Evolutionary conservation across 176 grass and related monocot genomes (phyloP), one percentile per base, ranked within the genome.

Genomic region (Paspalum notatum): DNA sequence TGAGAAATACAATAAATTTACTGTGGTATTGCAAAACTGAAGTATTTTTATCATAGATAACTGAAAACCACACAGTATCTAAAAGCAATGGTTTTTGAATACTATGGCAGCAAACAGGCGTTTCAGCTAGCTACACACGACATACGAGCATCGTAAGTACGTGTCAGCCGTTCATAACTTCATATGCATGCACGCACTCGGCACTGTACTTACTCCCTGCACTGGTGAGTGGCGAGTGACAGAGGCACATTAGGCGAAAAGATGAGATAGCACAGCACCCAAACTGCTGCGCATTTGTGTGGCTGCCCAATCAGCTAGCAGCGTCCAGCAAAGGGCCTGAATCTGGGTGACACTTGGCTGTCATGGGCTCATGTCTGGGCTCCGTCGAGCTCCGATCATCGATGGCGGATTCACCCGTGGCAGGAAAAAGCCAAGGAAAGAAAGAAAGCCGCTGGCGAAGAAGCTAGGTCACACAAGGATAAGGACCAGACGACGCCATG

Each of bases 281-380:
- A 77, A 25, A 12, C 20, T 38, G 13, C 11, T 27, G 57, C 16
- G 16, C 43, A 38, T 47, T 63, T 49, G 16, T 32, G 32, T 32
- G 3, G 32, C 74, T 32, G 22, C n/a, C 12, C 18, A 20, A 21
- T 37, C 61, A 38, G 37, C 12, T 11, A 64, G 17, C 10, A 51
- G 45, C 59, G 18, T 7, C 25, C 64, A 70, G 55, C 57, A 58
- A 78, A 39, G 48, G 17, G 61, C 48, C 61, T 52, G 14, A 51
- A 18, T 62, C 43, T 41, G n/a, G 67, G 67, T 82, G 59, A 63
- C 80, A 83, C 80, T 54, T 74, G 70, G 80, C 70, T 83, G 45
- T 74, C 69, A 55, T 15, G 47, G 48, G 17, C 32, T 72, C 70
- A 53, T 53, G 70, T 37, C 61, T 52, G 47, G 61, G 59, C 17